These are phyloP conservation scores for Phaeosphaeriaceae sp. DNA, from an alignment of 2,329 filamentous ascomycete species.

Conservation along the genomic window DNA sequence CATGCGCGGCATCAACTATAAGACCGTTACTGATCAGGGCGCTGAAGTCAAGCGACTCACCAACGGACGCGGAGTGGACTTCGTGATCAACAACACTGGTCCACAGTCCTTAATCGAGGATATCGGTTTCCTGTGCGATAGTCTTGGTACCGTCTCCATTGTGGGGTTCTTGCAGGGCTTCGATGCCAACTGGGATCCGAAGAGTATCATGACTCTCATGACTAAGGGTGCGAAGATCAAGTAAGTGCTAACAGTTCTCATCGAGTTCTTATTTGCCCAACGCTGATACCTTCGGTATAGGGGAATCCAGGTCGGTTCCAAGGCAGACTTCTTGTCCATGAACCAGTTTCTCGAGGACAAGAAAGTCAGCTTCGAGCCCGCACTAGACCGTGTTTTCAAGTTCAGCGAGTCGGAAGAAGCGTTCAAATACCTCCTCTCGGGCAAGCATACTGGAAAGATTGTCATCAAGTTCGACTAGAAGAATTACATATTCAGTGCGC, in stretches of 20 bases:
- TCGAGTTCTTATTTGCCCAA: background rate
- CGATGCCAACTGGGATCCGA: slow-evolving; percentile 52
- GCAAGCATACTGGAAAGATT: slow-evolving; percentile 39
- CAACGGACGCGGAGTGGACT: slow-evolving; percentile 53
- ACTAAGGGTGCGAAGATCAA: slow-evolving; percentile 48
- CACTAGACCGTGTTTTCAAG: slow-evolving; percentile 41
- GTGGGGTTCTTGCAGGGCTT: slow-evolving; percentile 52
- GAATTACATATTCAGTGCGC: background rate
- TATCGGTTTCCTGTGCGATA: background rate
- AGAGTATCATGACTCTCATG: slow-evolving; percentile 55
- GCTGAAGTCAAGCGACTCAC: slow-evolving; percentile 56
- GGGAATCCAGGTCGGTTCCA: slow-evolving; percentile 67
- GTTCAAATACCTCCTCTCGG: slow-evolving; percentile 44
- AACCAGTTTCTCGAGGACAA: slow-evolving; percentile 38
- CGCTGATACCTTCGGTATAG: slow-evolving; percentile 21
- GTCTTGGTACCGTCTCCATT: slow-evolving; percentile 1
- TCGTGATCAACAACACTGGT: slow-evolving; percentile 54
- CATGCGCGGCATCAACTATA: slow-evolving; percentile 60
- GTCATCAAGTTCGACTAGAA: slow-evolving; percentile 1
- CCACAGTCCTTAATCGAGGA: slow-evolving; percentile 14
- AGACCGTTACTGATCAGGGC: slow-evolving; percentile 55
- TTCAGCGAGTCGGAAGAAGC: slow-evolving; percentile 43
- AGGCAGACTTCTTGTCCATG: slow-evolving; percentile 55
- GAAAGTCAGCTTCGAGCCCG: slow-evolving; percentile 28
- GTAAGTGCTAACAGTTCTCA: background rate